phyloP scores from a whole-genome alignment of 805 yeast genomes.

The Barnettozyma vustinii region DNA sequence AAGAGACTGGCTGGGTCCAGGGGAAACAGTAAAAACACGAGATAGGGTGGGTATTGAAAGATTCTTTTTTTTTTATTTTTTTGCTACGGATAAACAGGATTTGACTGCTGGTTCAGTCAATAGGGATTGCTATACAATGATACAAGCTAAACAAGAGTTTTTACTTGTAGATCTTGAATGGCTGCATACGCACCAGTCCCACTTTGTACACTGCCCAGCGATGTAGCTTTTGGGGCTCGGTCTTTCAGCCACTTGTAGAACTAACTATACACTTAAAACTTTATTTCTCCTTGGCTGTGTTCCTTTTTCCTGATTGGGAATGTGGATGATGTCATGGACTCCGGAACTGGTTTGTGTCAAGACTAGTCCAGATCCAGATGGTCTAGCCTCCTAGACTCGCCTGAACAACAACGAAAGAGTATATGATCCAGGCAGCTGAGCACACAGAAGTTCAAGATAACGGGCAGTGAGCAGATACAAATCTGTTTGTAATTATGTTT shows the following conservation, averaged over 20 bases:
- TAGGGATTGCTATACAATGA: not conserved
- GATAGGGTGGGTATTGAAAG: not conserved
- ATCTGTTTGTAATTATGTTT: no score
- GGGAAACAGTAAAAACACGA: not conserved
- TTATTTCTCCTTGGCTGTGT: not conserved
- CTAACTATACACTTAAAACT: not conserved
- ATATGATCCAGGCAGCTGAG: no score
- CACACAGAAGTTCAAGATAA: no score
- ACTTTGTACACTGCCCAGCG: not conserved
- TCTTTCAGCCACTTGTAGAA: not conserved
- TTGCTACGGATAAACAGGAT: not conserved
- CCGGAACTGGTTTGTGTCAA: no score
- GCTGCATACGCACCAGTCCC: not conserved
- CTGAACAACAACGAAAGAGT: no score
- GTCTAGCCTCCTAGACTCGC: not conserved
- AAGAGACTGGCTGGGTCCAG: not conserved
- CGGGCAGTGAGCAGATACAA: no score
- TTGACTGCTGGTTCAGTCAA: not conserved
- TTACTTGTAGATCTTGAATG: not conserved
- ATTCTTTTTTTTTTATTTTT: no score
- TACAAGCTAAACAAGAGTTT: not conserved
- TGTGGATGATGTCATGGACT: not conserved
- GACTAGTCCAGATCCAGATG: not conserved
- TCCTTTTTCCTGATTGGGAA: not conserved
- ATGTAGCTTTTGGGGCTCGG: not conserved